A percentile compares a stretch with the other conserved stretches of the same genome.
phyloP scores from a whole-genome alignment of 1,284 basidiomycete species.

The Pseudozyma pruni region DNA sequence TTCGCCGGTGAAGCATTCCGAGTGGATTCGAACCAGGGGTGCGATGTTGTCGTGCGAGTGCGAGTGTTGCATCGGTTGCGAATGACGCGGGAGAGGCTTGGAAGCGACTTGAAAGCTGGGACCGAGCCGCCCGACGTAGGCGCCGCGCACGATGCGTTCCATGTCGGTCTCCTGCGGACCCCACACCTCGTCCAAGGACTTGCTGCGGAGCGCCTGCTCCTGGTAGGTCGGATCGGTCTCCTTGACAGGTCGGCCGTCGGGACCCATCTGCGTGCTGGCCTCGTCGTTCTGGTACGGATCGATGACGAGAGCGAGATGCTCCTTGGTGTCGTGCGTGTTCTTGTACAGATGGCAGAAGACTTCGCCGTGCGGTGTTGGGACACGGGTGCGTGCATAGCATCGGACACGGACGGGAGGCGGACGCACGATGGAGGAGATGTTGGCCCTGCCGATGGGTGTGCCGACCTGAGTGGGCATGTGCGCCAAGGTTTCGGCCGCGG shows the following conservation, averaged over 20 bases:
- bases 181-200: constrained; percentile 87
- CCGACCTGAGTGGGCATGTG: constrained; percentile 24
- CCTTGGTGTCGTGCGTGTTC: constrained; percentile 87
- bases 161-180: constrained; percentile 85
- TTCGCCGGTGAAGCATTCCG: constrained; percentile 98
- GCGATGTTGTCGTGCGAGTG: constrained; percentile 63
- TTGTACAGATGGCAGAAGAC: constrained; percentile 91
- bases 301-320: constrained; percentile 96
- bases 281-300: constrained; percentile 71
- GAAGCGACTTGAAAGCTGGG: constrained; percentile 74
- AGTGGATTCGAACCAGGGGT: constrained; percentile 94
- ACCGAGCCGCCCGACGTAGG: constrained; percentile 86
- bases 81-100: constrained; percentile 66
- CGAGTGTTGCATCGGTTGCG: constrained; percentile 58
- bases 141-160: constrained; percentile 92
- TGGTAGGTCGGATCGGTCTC: constrained; percentile 40
- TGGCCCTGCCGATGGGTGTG: constrained; percentile 28
- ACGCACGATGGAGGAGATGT: constrained; percentile 50
- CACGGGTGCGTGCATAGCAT: constrained; percentile 95
- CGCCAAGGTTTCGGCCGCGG: constrained; percentile 7
- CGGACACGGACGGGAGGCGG: constrained; percentile 71
- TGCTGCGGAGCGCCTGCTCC: constrained; percentile 77
- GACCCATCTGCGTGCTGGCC: constrained; percentile 15
- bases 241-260: constrained; percentile 33
- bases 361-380: constrained; percentile 94